Evolutionary conservation across 352 stramenopile species (phyloP).

Genomic region (Phytophthora kernoviae): DNA sequence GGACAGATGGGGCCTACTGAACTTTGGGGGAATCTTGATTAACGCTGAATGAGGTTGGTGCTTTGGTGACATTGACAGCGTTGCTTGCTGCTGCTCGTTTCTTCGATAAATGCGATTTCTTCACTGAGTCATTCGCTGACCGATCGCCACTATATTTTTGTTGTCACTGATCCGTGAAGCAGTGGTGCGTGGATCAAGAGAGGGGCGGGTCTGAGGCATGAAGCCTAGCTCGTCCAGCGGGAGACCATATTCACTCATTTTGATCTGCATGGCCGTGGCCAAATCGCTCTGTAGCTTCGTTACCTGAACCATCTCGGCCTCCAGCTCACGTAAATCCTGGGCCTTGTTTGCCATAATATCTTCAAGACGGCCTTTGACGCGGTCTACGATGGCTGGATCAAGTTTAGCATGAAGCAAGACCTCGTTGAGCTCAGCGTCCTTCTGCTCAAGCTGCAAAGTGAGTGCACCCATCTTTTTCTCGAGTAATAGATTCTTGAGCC

Average conservation of each 20-base stretch:
- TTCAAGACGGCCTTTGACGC: constrained; percentile 86
- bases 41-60: constrained; percentile 8
- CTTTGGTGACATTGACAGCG: constrained; percentile 13
- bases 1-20: constrained; percentile 10
- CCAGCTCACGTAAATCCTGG: constrained; percentile 80
- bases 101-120: too few species aligned
- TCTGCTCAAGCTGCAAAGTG: constrained; percentile 86
- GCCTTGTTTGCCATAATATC: constrained; percentile 92
- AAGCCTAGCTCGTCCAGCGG: constrained; percentile 90
- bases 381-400: constrained; percentile 80
- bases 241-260: constrained; percentile 92
- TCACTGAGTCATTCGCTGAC: constrained; percentile 6
- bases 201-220: constrained; percentile 26
- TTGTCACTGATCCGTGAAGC: constrained; percentile 25
- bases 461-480: constrained; percentile 94
- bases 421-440: constrained; percentile 93
- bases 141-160: constrained; percentile 16
- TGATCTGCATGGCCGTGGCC: constrained; percentile 76
- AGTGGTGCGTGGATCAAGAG: constrained; percentile 22
- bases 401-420: constrained; percentile 92
- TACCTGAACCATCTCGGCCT: constrained; percentile 78
- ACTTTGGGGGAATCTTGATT: constrained; percentile 16
- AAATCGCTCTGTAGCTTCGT: constrained; percentile 83
- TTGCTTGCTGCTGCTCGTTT: constrained; percentile 21
- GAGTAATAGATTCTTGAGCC: constrained; percentile 94